These are phyloP conservation scores for Ambrosiella beaveri DNA, from an alignment of 2,329 filamentous ascomycete species.

Conservation along the genomic window DNA sequence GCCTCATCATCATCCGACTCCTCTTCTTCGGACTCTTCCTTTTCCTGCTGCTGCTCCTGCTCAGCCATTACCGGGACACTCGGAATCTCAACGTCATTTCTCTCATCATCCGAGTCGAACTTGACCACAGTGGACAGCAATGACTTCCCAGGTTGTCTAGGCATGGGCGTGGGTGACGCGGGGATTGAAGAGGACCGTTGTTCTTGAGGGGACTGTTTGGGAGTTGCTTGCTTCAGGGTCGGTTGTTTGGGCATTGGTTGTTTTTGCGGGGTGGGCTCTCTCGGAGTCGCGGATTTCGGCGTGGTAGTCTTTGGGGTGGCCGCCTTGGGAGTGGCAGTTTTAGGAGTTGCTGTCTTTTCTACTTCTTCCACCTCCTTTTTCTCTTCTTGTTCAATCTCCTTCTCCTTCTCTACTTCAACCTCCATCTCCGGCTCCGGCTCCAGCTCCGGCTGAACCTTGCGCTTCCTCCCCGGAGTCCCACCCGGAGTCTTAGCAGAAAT, in stretches of 20 bases:
- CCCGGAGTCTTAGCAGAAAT: not conserved
- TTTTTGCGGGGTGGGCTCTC: too few relatives aligned
- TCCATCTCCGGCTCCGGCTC: not conserved
- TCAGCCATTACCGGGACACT: not conserved
- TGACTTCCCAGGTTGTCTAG: too few relatives aligned
- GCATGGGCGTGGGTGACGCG: too few relatives aligned
- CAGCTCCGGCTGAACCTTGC: not conserved
- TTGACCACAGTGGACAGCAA: not conserved
- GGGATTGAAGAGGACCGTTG: too few relatives aligned
- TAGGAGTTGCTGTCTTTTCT: not conserved
- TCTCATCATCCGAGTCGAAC: slow-evolving; percentile 12
- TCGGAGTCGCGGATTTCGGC: not conserved
- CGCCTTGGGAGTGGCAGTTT: not conserved
- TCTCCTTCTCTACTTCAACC: not conserved
- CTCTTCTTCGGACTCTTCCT: slow-evolving; percentile 17
- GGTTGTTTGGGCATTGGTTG: too few relatives aligned
- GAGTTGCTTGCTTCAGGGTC: too few relatives aligned
- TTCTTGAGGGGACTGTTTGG: too few relatives aligned
- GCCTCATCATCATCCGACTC: slow-evolving; percentile 38
- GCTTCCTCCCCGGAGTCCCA: not conserved
- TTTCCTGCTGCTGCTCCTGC: not conserved
- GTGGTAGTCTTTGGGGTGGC: not conserved
- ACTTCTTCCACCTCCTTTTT: not conserved
- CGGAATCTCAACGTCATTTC: not conserved
- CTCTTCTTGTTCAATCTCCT: not conserved